Evolutionary conservation across 805 yeast genomes (phyloP), one percentile per base, ranked within the genome.

Genomic region (Myxozyma monticola): DNA sequence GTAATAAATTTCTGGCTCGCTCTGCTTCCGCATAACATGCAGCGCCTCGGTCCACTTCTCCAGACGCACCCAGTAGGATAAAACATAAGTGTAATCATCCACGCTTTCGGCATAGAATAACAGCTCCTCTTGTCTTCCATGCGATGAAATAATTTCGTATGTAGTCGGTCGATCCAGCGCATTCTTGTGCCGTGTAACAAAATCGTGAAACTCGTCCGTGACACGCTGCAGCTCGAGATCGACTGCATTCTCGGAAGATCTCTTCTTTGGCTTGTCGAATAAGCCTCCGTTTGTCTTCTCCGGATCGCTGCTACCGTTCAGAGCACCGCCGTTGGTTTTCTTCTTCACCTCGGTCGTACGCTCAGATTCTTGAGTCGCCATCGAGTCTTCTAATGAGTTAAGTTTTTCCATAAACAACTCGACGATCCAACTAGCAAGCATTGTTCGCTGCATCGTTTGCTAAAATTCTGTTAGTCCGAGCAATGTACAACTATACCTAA

Each of bases 1-100:
- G 68, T 88, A 87, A 4, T 85, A 76, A 7, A 79, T 63, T 0
- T 68, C 63, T 0, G 75, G 69, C 35, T 76, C 76, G 35, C 75
- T 74, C 37, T 77, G 72, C 33, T 73, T 70, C n/a, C 80, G 60
- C 33, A 84, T 59, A 0, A 81, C 76, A 45, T 78, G 77, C 44
- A 88, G 65, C 0, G 95, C 85, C 49, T 83, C 83, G 12, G 71
- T 65, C 96, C 96, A 93, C 53, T 82, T 76, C 54, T 83, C 84
- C 24, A 74, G 65, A 44, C 81, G 78, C 10, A 90, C 75, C 77
- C 89, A 80, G 65, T 84, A 81, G 5, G 80, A 72, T 26, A 90
- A 65, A 1, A 88, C 84, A 65, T 77, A 85, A 38, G 79, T 80
- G 62, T 76, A 79, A 64, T 93, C 96, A 38, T 78, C 73, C 6